Evolutionary conservation across 345 rosid species (phyloP), one percentile per base, ranked within the genome.

Genomic region (thale cress (Arabidopsis thaliana)): DNA sequence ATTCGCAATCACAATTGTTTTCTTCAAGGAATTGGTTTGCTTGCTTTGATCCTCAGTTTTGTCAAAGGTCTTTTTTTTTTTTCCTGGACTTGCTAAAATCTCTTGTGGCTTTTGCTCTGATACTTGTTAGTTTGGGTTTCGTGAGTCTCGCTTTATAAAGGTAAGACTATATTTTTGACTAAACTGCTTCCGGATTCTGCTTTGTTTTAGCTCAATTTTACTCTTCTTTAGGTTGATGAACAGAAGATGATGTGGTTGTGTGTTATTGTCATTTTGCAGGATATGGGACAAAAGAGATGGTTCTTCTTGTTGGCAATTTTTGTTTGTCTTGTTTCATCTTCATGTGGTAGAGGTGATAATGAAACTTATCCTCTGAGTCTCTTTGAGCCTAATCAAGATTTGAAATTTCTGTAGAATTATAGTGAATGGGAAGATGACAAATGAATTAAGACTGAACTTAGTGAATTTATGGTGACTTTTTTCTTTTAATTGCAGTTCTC

Each of bases 261-360:
- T 16, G 32, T 12, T 71, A 3, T 30, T 53, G 20, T 28, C 28
- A 5, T 23, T 34, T 78, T 52, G 79, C 83, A 85, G 88, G 65
- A 42, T 0, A 86, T 89, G 90, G 80, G 45, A 50, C 78, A 34
- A 59, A 84, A 65, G 48, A 59, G 79, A 71, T 77, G 75, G 75
- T 56, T 86, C n/a, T 65, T 65, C 68, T 53, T 78, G 22, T 50
- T 81, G 44, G 73, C 77, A 62, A 23, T 83, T 60, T 60, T 82
- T 55, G 59, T 69, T 41, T 80, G 60, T 65, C 71, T 87, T 25
- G 24, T 80, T 68, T 75, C 30, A 24, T 66, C 59, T 59, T 81
- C 86, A 45, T 3, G 49, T 63, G 84, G 79, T 8, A 87, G 86
- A 87, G 91, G 90, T 89, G 37, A 30, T 72, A 25, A n/a, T 34